Conservation (phyloP, 129 eudicot species). For the Lonicera japonica region DNA sequence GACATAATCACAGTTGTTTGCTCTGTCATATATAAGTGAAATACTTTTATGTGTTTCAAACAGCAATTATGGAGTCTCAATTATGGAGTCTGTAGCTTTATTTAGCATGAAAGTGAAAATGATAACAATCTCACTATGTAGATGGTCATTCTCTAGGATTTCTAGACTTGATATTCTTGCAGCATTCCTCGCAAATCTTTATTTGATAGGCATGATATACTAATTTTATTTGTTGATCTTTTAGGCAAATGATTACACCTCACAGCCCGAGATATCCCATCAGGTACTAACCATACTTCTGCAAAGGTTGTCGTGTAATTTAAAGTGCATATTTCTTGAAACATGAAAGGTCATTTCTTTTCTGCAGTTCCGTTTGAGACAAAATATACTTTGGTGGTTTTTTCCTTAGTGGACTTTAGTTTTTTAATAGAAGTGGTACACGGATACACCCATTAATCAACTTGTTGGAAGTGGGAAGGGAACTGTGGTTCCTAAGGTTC, state of each 20-base stretch:
- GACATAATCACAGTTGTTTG: no score
- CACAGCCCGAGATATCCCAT: slow-evolving; percentile 74
- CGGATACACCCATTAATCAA: no score
- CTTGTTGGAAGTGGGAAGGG: background rate
- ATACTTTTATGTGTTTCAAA: slow-evolving; percentile 10
- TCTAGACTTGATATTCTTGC: background rate
- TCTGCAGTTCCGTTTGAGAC: background rate
- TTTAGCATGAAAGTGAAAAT: background rate
- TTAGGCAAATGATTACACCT: slow-evolving; percentile 68
- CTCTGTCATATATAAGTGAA: slow-evolving; percentile 3
- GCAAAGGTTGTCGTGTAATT: background rate
- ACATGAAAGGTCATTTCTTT: background rate
- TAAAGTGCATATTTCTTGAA: background rate
- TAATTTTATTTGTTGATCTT: slow-evolving; percentile 15
- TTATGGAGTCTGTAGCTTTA: background rate
- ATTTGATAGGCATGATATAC: background rate
- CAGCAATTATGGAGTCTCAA: background rate
- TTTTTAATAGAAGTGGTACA: no score
- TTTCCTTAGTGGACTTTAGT: no score
- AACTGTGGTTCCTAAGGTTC: no score
- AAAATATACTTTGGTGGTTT: background rate
- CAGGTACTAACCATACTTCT: slow-evolving; percentile 46
- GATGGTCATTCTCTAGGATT: background rate
- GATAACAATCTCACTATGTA: background rate
- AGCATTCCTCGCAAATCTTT: background rate